Evolutionary conservation across 2,329 filamentous ascomycete genomes (phyloP).

Genomic region (Coniella lustricola): DNA sequence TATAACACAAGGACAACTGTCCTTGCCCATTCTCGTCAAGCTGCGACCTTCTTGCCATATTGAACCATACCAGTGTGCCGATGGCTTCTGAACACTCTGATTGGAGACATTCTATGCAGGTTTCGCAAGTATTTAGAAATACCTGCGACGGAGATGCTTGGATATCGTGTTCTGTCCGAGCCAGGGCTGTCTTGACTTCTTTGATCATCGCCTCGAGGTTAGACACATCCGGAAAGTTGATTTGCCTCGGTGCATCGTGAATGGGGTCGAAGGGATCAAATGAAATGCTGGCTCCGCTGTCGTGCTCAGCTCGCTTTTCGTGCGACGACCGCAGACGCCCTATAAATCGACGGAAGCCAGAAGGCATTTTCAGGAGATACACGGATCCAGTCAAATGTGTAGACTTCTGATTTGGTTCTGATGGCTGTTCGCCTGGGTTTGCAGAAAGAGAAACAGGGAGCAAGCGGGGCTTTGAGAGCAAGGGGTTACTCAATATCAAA

Average conservation of each 20-base stretch:
- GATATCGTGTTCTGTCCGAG: neutral
- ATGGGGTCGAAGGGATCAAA: conserved; percentile 1
- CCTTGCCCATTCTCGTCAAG: neutral
- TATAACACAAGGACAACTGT: neutral
- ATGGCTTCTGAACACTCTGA: neutral
- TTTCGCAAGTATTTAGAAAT: neutral
- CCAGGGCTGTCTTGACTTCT: neutral
- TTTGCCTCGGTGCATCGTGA: neutral
- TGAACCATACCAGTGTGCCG: neutral
- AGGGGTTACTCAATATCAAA: too few species aligned
- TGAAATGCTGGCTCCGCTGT: neutral
- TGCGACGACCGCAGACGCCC: neutral
- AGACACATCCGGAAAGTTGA: neutral
- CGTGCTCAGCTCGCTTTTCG: neutral
- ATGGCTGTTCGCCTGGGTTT: too few species aligned
- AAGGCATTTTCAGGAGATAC: neutral
- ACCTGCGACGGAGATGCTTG: neutral
- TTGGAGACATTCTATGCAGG: neutral
- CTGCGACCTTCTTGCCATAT: neutral
- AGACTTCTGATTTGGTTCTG: too few species aligned
- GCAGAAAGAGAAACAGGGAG: too few species aligned
- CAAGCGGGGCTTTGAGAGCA: too few species aligned
- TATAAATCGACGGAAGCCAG: neutral
- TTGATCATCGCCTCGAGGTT: neutral
- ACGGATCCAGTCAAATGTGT: neutral